Evolutionary conservation across 2,329 filamentous ascomycete species (phyloP).

Genomic region (Cylindrodendrum hubeiense): DNA sequence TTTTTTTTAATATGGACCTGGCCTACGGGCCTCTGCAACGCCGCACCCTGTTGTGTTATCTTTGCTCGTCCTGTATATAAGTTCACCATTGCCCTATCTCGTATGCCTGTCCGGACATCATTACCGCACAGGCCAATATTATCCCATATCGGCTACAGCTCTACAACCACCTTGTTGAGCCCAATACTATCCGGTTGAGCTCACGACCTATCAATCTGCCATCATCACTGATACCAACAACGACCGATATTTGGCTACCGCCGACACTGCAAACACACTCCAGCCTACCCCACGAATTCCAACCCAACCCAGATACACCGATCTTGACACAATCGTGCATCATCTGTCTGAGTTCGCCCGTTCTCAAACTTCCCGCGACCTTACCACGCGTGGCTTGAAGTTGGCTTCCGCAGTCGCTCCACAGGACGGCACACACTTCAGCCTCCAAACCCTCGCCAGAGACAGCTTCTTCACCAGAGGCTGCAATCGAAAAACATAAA

Average conservation of each 20-base stretch:
- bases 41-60: neutral
- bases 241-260: too few relatives aligned
- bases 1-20: neutral
- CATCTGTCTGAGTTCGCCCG: too few relatives aligned
- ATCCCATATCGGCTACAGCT: too few relatives aligned
- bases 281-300: too few relatives aligned
- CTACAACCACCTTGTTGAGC: too few relatives aligned
- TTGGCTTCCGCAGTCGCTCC: neutral
- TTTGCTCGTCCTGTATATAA: neutral
- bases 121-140: too few relatives aligned
- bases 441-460: neutral
- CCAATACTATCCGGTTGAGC: too few relatives aligned
- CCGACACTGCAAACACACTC: too few relatives aligned
- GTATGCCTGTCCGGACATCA: too few relatives aligned
- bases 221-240: neutral
- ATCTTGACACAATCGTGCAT: too few relatives aligned
- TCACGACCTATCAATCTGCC: neutral
- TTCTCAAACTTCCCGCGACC: neutral
- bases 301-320: too few relatives aligned
- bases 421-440: neutral
- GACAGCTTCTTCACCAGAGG: neutral
- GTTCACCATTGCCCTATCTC: neutral
- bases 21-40: neutral
- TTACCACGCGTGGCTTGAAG: neutral
- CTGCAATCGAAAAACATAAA: slow-evolving; percentile 4